Conservation (phyloP, 768 basidiomycete genomes). For the Dendrothele bispora region DNA sequence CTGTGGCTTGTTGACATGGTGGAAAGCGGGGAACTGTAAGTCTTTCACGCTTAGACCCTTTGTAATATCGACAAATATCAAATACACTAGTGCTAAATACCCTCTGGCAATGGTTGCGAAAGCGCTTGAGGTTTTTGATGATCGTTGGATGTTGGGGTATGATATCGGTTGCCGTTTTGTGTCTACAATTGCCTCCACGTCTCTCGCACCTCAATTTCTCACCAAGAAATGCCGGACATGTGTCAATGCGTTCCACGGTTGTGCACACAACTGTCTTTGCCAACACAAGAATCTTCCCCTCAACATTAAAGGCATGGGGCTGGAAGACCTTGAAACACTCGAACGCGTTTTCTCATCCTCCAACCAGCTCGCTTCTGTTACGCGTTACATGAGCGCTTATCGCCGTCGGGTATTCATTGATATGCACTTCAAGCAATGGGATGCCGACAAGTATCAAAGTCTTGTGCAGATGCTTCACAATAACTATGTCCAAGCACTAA, state of each 20-base stretch:
- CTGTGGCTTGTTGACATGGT: conserved; percentile 7
- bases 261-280: conserved; percentile 31
- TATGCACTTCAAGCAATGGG: conserved; percentile 29
- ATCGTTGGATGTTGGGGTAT: conserved; percentile 7
- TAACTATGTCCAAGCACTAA: conserved; percentile 46
- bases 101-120: conserved; percentile 4
- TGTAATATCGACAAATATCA: neutral
- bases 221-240: neutral
- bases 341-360: conserved; percentile 31
- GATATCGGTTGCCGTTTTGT: conserved; percentile 16
- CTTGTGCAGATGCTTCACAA: conserved; percentile 17
- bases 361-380: conserved; percentile 25
- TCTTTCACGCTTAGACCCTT: neutral
- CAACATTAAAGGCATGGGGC: conserved; percentile 23
- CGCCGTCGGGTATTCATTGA: conserved; percentile 27
- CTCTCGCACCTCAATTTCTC: conserved; percentile 2
- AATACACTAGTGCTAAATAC: conserved; percentile 6
- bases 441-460: conserved; percentile 31
- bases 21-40: neutral
- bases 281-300: conserved; percentile 31
- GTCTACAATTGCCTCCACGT: conserved; percentile 9
- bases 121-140: conserved; percentile 12
- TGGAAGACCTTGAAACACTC: conserved; percentile 32
- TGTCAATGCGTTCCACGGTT: conserved; percentile 31
- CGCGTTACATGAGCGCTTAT: conserved; percentile 25